Conservation (phyloP, 192 early-diverging fungal species). For the Coemansia sp. region DNA sequence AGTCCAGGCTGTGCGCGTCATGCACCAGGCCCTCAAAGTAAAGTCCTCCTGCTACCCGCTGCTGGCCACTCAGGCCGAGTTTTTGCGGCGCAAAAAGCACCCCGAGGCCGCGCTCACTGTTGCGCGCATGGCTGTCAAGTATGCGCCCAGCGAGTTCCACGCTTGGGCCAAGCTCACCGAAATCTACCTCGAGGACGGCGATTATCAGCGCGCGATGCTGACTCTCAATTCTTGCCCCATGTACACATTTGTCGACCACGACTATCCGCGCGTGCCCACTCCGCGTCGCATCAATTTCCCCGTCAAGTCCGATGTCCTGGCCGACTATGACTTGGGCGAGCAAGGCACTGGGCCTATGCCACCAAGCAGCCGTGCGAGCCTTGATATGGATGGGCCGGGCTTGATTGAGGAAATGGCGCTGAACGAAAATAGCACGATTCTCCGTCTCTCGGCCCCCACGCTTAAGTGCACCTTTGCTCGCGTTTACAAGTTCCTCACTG, state of each 20-base stretch:
- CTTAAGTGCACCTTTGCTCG: conserved; percentile 92
- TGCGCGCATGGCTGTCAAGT: conserved; percentile 91
- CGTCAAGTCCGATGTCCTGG: conserved; percentile 75
- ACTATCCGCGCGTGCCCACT: conserved; percentile 88
- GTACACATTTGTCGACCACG: conserved; percentile 90
- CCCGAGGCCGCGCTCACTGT: conserved; percentile 80
- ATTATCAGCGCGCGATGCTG: conserved; percentile 82
- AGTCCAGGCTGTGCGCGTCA: conserved; percentile 85
- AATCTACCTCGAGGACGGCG: conserved; percentile 83
- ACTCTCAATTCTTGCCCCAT: conserved; percentile 98
- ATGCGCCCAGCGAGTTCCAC: conserved; percentile 91
- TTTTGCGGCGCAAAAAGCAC: conserved; percentile 75
- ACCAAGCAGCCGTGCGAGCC: conserved; percentile 23
- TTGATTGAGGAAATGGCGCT: conserved; percentile 39
- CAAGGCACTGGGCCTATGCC: conserved; percentile 31
- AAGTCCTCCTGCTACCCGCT: conserved; percentile 77
- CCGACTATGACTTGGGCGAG: conserved; percentile 47
- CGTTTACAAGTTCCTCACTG: conserved; percentile 83
- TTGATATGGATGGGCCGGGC: conserved; percentile 39
- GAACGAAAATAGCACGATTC: conserved; percentile 59
- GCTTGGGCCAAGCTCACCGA: conserved; percentile 97
- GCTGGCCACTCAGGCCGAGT: conserved; percentile 88
- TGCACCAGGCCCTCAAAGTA: conserved; percentile 81
- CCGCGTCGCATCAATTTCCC: conserved; percentile 88
- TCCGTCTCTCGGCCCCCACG: conserved; percentile 83